Percentiles rank a stretch among this genome's conserved stretches.
Evolutionary conservation across 805 yeast species (phyloP).

Genomic region (Candida koratica): DNA sequence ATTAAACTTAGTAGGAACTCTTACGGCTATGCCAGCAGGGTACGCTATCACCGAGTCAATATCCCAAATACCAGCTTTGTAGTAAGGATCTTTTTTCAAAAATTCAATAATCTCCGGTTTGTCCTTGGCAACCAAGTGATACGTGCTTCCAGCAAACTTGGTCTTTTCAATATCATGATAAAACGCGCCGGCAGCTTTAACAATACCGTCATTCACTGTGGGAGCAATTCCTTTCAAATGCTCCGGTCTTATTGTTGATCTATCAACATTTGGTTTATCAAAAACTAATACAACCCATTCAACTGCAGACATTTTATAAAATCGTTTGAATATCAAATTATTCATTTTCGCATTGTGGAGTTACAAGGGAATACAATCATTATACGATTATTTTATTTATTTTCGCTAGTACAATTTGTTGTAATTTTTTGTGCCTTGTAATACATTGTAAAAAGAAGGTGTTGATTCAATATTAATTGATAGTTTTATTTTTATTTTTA

Average conservation of each 20-base stretch:
- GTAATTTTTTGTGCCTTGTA: too few relatives aligned
- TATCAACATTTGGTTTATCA: slow-evolving; percentile 64
- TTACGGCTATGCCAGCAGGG: slow-evolving; percentile 43
- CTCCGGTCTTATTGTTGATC: slow-evolving; percentile 47
- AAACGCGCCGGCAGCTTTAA: slow-evolving; percentile 43
- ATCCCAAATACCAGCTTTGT: slow-evolving; percentile 73
- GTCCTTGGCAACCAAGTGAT: slow-evolving; percentile 59
- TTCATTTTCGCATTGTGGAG: slow-evolving; percentile 1
- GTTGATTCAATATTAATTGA: too few relatives aligned
- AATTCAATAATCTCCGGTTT: slow-evolving; percentile 63
- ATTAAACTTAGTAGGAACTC: slow-evolving; percentile 33
- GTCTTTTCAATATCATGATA: slow-evolving; percentile 40
- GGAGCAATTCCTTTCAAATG: slow-evolving; percentile 39
- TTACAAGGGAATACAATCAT: too few relatives aligned
- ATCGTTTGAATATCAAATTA: slow-evolving; percentile 12
- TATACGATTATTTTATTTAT: too few relatives aligned
- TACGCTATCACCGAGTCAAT: slow-evolving; percentile 54
- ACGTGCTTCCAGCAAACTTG: slow-evolving; percentile 64
- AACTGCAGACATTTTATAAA: slow-evolving; percentile 20
- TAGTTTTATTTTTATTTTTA: too few relatives aligned
- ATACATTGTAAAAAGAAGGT: too few relatives aligned
- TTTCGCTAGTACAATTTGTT: too few relatives aligned
- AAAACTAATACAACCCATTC: slow-evolving; percentile 68
- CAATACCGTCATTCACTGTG: slow-evolving; percentile 32
- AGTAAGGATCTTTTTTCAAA: slow-evolving; percentile 60